phyloP scores from a whole-genome alignment of 2,329 filamentous ascomycete genomes.

The Fusarium tupiense region DNA sequence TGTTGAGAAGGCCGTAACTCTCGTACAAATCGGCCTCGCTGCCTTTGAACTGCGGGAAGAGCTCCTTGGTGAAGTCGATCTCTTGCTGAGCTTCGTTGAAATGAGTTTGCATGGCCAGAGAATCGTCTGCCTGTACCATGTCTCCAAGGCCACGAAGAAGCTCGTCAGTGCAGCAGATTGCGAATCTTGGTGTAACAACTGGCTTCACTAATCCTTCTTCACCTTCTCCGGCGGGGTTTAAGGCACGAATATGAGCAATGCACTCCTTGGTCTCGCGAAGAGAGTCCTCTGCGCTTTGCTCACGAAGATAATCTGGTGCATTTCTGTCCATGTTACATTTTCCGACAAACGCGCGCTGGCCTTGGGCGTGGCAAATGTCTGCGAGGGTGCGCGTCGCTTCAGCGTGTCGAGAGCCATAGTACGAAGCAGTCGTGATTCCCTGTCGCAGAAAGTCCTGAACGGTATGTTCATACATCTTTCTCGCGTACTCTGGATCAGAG shows the following conservation, averaged over 20 bases:
- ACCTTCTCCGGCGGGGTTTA: fast-evolving
- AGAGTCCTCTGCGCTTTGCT: background rate
- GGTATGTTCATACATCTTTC: constrained; percentile 5
- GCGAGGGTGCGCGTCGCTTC: constrained; percentile 13
- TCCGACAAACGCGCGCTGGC: constrained; percentile 17
- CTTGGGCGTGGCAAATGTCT: background rate
- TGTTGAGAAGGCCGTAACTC: constrained; percentile 9
- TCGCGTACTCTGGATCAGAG: background rate
- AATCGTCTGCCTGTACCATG: background rate
- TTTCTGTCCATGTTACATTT: constrained; percentile 23
- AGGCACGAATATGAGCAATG: background rate
- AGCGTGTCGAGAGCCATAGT: constrained; percentile 15
- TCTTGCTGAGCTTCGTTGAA: constrained; percentile 25
- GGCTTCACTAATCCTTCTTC: background rate
- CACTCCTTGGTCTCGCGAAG: constrained; percentile 8
- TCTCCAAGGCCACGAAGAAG: constrained; percentile 11
- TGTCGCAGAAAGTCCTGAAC: constrained; percentile 10
- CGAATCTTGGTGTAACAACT: constrained; percentile 14
- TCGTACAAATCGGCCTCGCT: constrained; percentile 19
- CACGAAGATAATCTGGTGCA: constrained; percentile 6
- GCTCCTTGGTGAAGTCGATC: background rate
- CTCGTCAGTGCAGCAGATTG: constrained; percentile 16
- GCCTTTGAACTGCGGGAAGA: constrained; percentile 8
- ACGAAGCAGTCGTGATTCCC: constrained; percentile 17
- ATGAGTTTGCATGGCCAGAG: constrained; percentile 13